Percentiles rank a stretch among this genome's conserved stretches.
Evolutionary conservation across 305 asterid species (phyloP).

Genomic region (Petunia hybrid): DNA sequence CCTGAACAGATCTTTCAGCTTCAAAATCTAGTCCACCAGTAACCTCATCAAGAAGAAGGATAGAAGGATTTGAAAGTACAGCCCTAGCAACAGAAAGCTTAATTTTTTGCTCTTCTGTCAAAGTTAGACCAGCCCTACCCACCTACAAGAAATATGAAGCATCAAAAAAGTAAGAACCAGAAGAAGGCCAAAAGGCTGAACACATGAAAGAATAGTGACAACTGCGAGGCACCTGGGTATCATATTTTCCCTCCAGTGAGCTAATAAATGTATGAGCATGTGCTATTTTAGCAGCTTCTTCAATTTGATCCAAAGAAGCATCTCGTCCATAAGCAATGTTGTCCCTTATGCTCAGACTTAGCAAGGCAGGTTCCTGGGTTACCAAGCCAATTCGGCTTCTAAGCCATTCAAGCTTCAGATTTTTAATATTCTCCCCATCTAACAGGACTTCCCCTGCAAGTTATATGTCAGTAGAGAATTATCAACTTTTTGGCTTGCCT

Average conservation of each 20-base stretch:
- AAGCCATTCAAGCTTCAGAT: conserved; percentile 96
- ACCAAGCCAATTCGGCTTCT: conserved; percentile 98
- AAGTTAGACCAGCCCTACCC: conserved; percentile 82
- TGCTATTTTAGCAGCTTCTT: conserved; percentile 99
- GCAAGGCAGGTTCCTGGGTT: conserved; percentile 98
- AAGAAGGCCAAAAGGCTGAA: conserved; percentile 24
- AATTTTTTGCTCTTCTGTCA: conserved; percentile 98
- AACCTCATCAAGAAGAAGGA: conserved; percentile 97
- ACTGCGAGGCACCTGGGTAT: conserved; percentile 74
- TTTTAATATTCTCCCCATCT: conserved; percentile 98
- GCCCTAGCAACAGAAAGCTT: conserved; percentile 99
- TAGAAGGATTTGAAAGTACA: conserved; percentile 94
- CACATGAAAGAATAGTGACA: conserved; percentile 33
- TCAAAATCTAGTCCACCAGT: conserved; percentile 99
- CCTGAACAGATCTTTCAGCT: conserved; percentile 98
- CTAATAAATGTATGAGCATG: conserved; percentile 98
- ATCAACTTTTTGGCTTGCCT: not conserved
- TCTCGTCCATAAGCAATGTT: conserved; percentile 98
- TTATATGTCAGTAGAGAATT: conserved; percentile 25
- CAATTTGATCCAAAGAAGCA: conserved; percentile 88
- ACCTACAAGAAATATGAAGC: conserved; percentile 60
- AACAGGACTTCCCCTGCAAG: conserved; percentile 96
- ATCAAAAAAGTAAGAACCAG: conserved; percentile 35
- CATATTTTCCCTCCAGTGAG: conserved; percentile 92
- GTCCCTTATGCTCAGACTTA: conserved; percentile 94